Conservation (phyloP, 768 basidiomycete genomes). For the Russula abietina region DNA sequence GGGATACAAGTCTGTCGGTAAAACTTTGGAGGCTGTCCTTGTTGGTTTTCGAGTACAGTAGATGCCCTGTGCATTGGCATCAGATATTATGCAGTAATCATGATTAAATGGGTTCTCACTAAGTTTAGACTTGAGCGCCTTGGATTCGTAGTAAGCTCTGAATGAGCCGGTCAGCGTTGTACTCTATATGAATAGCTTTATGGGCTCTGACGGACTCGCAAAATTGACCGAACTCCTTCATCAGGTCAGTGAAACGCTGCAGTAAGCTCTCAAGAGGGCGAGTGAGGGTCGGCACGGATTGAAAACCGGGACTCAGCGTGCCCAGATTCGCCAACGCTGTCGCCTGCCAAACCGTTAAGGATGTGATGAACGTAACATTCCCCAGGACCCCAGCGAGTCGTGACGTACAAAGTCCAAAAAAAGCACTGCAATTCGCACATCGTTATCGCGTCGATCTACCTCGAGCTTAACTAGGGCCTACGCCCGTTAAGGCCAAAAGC, state of each 20-base stretch:
- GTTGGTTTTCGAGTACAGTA: conserved; percentile 9
- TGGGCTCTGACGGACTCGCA: conserved; percentile 11
- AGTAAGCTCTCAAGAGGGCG: conserved; percentile 9
- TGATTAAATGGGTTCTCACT: background rate
- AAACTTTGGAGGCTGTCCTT: conserved; percentile 1
- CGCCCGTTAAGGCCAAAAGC: background rate
- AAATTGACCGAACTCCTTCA: conserved; percentile 19
- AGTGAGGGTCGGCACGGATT: conserved; percentile 4
- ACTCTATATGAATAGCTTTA: background rate
- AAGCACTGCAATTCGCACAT: conserved; percentile 14
- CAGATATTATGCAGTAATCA: background rate
- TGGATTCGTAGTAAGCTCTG: conserved; percentile 15
- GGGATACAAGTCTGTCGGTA: background rate
- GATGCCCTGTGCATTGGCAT: background rate
- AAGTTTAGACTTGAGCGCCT: conserved; percentile 15
- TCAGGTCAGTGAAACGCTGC: conserved; percentile 1
- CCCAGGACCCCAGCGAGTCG: background rate
- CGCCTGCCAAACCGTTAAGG: background rate
- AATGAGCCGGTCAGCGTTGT: background rate
- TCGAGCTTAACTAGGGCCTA: conserved; percentile 16
- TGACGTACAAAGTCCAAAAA: conserved; percentile 8
- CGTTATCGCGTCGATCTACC: conserved; percentile 14
- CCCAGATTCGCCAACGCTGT: conserved; percentile 16
- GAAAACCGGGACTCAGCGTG: conserved; percentile 13
- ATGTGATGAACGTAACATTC: background rate